Evolutionary conservation across 2,329 filamentous ascomycete genomes (phyloP), one percentile per base, ranked within the genome.

Genomic region (Pyrenophora tritici-repentis): DNA sequence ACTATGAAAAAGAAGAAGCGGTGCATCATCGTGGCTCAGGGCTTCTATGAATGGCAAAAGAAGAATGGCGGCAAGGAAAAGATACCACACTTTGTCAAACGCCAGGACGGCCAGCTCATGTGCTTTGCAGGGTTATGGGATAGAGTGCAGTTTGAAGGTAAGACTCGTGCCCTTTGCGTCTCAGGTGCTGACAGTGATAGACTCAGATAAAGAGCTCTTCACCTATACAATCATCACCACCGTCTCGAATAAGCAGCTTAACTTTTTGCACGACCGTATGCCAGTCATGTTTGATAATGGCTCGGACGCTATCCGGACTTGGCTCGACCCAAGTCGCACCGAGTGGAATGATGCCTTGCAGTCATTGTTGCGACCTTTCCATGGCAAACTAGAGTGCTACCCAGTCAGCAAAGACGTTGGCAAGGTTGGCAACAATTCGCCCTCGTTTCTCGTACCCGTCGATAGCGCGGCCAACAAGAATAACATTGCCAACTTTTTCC

Each of bases 151-250:
- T 94, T 89, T 66, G 87, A 95, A 75, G 87, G 87, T 86, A 66
- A 67, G 70, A 26, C 2, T 26, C 24, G 2, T 26, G 6, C 24
- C 24, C 8, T 29, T 29, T 29, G 26, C n/a, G 10, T 53, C 32
- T 20, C 8, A 38, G 36, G 37, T 38, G 64, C 65, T 72, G 59
- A 72, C 61, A 55, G 45, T 34, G 45, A 41, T 56, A 83, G 85
- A 82, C 42, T 82, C 83, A 2, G 80, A 85, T 2, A 82, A 89
- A 56, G 89, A 87, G 71, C 76, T 86, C 4, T 97, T 93, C 71
- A 95, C 91, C 0, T 99, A 96, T 73, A 93, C 92, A 1, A 85
- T 99, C 68, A 93, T 97, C 71, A 99, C 94, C 1, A 97, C 93
- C 1, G 83, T 87, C 53, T 89, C 91, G 6, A 96, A 93, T 65